Percentiles rank a stretch among this genome's conserved stretches.
phyloP scores from a whole-genome alignment of 192 early-diverging fungal species.

The Gamsiella multidivaricata region DNA sequence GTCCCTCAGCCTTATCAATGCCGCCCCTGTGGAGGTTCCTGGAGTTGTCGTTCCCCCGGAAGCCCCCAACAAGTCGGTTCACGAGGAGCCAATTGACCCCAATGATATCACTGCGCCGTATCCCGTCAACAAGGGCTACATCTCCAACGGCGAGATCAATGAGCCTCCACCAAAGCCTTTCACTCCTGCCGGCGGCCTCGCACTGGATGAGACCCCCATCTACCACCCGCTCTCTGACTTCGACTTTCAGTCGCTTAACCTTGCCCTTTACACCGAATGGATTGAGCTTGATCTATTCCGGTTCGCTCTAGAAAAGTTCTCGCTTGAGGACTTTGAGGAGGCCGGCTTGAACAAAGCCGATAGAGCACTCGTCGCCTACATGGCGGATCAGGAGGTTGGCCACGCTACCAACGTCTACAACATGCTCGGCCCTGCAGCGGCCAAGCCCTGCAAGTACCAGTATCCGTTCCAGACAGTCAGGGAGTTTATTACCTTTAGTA shows the following conservation, averaged over 20 bases:
- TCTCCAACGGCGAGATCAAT: neutral
- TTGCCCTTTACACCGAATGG: constrained; percentile 43
- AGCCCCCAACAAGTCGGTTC: constrained; percentile 11
- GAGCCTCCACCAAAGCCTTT: constrained; percentile 15
- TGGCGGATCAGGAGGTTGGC: constrained; percentile 50
- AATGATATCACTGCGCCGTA: constrained; percentile 6
- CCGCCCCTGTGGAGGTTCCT: neutral
- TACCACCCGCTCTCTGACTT: constrained; percentile 51
- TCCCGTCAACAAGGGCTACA: constrained; percentile 13
- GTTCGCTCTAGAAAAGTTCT: constrained; percentile 34
- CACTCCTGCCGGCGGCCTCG: constrained; percentile 43
- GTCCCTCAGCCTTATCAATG: neutral
- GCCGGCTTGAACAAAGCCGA: constrained; percentile 35
- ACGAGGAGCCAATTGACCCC: constrained; percentile 2
- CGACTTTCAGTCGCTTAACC: constrained; percentile 40
- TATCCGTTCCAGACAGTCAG: constrained; percentile 20
- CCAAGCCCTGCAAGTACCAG: constrained; percentile 8
- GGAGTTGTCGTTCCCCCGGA: neutral
- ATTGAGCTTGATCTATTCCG: constrained; percentile 53
- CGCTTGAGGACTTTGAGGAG: constrained; percentile 24
- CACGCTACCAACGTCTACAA: constrained; percentile 42
- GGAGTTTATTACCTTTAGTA: constrained; percentile 19
- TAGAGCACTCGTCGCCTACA: constrained; percentile 41
- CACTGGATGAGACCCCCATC: constrained; percentile 11
- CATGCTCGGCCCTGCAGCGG: constrained; percentile 33